Conservation (phyloP, 345 rosid genomes). For the Syzygium aromaticum region DNA sequence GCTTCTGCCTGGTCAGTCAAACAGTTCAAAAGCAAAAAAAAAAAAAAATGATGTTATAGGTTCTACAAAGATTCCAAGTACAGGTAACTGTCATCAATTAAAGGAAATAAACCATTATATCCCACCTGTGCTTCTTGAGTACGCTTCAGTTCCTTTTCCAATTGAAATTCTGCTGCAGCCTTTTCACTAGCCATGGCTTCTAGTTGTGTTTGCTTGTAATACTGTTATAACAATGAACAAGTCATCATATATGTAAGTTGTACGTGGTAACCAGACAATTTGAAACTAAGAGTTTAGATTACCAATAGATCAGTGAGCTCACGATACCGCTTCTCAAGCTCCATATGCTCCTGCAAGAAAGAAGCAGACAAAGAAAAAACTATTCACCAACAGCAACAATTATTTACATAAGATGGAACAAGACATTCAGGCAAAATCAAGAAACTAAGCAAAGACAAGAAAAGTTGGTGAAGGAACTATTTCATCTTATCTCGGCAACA, state of each 20-base stretch:
- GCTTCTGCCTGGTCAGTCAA: slow-evolving; percentile 56
- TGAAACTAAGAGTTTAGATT: slow-evolving; percentile 16
- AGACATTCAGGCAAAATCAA: background rate
- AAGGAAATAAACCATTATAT: slow-evolving; percentile 5
- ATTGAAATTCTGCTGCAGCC: slow-evolving; percentile 97
- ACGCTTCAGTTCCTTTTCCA: slow-evolving; percentile 90
- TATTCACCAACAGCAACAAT: background rate
- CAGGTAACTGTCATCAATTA: background rate
- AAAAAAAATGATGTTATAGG: background rate
- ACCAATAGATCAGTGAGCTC: slow-evolving; percentile 97
- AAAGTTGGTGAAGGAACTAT: background rate
- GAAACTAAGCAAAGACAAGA: background rate
- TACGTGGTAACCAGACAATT: background rate
- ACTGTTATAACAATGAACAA: slow-evolving; percentile 32
- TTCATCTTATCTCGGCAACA: background rate
- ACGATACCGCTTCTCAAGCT: slow-evolving; percentile 97
- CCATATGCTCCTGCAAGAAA: slow-evolving; percentile 72
- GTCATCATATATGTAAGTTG: background rate
- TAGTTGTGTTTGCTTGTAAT: slow-evolving; percentile 97
- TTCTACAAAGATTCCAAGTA: background rate
- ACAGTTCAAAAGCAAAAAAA: background rate
- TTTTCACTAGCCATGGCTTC: slow-evolving; percentile 98
- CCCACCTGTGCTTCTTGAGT: slow-evolving; percentile 81
- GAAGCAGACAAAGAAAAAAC: background rate
- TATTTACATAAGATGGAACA: background rate